Conservation (phyloP, 163 green algal species). For the Scenedesmus sp. region DNA sequence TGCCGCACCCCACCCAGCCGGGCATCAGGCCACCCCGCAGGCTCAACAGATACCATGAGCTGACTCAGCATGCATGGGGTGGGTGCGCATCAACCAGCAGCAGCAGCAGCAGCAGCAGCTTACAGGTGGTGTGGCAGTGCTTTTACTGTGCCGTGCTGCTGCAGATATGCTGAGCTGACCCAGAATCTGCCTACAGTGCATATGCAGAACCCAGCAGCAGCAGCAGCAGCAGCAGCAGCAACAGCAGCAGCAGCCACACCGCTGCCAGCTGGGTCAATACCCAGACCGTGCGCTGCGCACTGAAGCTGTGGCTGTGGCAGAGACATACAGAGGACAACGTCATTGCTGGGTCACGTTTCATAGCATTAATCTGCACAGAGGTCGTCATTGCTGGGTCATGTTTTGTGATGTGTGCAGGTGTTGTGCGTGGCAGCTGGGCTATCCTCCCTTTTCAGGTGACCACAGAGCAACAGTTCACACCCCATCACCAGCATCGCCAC, state of each 20-base stretch:
- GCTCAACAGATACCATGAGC: slow-evolving; percentile 13
- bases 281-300: not conserved
- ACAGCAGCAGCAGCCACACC: not conserved
- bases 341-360: too few species aligned
- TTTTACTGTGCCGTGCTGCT: not conserved
- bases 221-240: not conserved
- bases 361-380: too few species aligned
- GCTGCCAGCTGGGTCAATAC: not conserved
- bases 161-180: not conserved
- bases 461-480: not conserved
- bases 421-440: not conserved
- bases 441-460: not conserved
- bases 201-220: not conserved
- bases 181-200: not conserved
- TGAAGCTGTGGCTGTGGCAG: not conserved
- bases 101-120: not conserved
- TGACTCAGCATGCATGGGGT: not conserved
- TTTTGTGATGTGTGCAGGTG: not conserved
- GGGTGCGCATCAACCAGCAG: not conserved
- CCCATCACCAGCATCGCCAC: not conserved
- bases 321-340: too few species aligned
- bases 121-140: not conserved
- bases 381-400: too few species aligned
- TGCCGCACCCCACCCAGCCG: not conserved
- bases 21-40: not conserved